A percentile compares a stretch with the other conserved stretches of the same genome.
Evolutionary conservation across 305 asterid genomes (phyloP).

Genomic region (Fraxinus greggii): DNA sequence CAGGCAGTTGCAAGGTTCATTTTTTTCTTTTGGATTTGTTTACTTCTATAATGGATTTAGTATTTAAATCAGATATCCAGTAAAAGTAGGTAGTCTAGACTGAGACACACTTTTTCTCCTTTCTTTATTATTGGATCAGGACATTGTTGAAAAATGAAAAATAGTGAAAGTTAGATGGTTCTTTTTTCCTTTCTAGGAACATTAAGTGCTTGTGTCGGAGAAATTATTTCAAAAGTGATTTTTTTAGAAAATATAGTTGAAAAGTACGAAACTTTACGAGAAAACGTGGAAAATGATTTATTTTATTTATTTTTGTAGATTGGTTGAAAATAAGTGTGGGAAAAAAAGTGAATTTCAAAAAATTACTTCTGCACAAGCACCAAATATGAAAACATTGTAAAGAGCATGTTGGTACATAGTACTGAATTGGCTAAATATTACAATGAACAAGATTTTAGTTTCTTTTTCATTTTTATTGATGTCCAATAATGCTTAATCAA

Average conservation of each 20-base stretch:
- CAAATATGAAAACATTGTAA: not conserved
- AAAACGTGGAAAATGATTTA: not conserved
- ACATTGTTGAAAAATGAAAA: not conserved
- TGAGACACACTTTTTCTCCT: not conserved
- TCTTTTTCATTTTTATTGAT: not conserved
- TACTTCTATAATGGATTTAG: not conserved
- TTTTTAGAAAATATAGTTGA: not conserved
- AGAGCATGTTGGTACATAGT: not conserved
- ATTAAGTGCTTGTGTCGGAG: not conserved
- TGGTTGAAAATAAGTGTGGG: not conserved
- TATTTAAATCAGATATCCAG: not conserved
- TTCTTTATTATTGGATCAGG: not conserved
- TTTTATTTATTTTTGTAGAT: not conserved
- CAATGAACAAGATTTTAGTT: not conserved
- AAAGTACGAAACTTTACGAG: not conserved
- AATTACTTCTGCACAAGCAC: not conserved
- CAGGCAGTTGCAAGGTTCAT: constrained; percentile 82
- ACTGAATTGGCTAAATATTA: not conserved
- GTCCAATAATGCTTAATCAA: not conserved
- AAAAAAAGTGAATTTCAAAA: not conserved
- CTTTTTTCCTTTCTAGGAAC: not conserved
- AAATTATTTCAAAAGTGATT: not conserved
- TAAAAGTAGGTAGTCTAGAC: not conserved
- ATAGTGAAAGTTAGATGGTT: not conserved
- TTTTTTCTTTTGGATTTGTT: not conserved